Evolutionary conservation across 495 filamentous ascomycete species (phyloP).

Genomic region (Mytilinidion resinicola): DNA sequence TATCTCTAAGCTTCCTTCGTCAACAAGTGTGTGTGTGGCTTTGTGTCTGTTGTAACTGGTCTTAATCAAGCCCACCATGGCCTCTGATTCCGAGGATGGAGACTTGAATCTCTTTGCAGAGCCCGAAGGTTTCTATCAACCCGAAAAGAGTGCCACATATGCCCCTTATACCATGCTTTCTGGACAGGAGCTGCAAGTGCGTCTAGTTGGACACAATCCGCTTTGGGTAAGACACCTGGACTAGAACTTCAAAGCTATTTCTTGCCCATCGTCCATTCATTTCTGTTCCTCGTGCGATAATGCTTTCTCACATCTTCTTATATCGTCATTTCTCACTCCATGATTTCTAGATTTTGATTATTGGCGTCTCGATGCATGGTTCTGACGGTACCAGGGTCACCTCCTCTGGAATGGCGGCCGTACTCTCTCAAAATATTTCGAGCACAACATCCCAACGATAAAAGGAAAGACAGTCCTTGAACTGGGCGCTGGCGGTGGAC

Average conservation of each 20-base stretch:
- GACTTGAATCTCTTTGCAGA: conserved; percentile 63
- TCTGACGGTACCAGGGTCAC: conserved; percentile 54
- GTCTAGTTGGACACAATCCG: conserved; percentile 83
- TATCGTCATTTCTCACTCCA: background rate
- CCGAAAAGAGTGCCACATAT: conserved; percentile 61
- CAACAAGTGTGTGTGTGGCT: no score
- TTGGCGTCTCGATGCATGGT: no score
- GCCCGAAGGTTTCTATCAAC: conserved; percentile 68
- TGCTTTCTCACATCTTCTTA: background rate
- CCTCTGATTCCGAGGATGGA: conserved; percentile 32
- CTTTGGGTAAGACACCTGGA: conserved; percentile 58
- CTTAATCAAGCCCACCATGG: background rate
- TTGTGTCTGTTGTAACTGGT: no score
- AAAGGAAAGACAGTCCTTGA: conserved; percentile 65
- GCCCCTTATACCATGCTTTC: conserved; percentile 62
- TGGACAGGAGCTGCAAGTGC: conserved; percentile 60
- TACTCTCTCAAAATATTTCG: conserved; percentile 68
- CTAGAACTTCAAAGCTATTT: background rate
- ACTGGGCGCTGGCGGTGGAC: conserved; percentile 81
- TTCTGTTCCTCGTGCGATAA: background rate
- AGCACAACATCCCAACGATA: conserved; percentile 51
- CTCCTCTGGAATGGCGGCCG: conserved; percentile 85
- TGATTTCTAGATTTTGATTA: background rate
- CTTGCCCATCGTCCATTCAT: background rate
- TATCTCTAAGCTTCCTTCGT: no score